Base-by-base conservation (phyloP, 2,329 filamentous ascomycete genomes). In the Lachnellula hyalina region DNA sequence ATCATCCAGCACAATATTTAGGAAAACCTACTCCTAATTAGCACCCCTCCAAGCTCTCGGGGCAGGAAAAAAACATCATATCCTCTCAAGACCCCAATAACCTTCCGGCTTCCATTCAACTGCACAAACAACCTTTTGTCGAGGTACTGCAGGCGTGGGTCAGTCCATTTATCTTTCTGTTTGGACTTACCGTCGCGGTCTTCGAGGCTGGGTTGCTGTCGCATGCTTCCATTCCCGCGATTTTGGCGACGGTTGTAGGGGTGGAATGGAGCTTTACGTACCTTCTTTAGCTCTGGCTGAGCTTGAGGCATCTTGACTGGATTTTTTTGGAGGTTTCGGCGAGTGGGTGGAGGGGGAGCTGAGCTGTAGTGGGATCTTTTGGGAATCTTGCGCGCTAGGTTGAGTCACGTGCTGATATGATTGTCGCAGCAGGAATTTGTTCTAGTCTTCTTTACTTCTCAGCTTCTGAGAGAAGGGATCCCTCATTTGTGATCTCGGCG, bases 41-140 rank as follows among this genome's bases (percentile, higher is more conserved):
- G 66, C 61, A 49, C 36, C 25, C 19, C 35, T 32, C 35, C 34
- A 34, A 47, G 40, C 47, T 4, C n/a, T 47, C 49, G 21, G 35
- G 36, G 15, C 5, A 14, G 28, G 47, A 44, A 52, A 64, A 64
- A n/a, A 38, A 96, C 94, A 84, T 99, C 94, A 74, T 97, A 99
- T 57, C 94, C 94, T 62, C 94, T 86, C 55, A 99, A 82, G 50
- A 96, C 83, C 53, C 95, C 94, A 72, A 96, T 90, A 59, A 99
- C 93, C 75, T 96, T 97, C 72, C 94, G 89, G 74, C 92, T 96
- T 70, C 94, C 94, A 75, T 99, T 99, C 52, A 99, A 79, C 74
- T 99, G 93, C 64, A 97, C 91, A 74, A 96, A 96, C 70, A 99
- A 83, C 75, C 93, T 84, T 84, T 99, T 99, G 81, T 99, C 94